phyloP scores from a whole-genome alignment of 495 filamentous ascomycete species.

The Xylaria cubensis region DNA sequence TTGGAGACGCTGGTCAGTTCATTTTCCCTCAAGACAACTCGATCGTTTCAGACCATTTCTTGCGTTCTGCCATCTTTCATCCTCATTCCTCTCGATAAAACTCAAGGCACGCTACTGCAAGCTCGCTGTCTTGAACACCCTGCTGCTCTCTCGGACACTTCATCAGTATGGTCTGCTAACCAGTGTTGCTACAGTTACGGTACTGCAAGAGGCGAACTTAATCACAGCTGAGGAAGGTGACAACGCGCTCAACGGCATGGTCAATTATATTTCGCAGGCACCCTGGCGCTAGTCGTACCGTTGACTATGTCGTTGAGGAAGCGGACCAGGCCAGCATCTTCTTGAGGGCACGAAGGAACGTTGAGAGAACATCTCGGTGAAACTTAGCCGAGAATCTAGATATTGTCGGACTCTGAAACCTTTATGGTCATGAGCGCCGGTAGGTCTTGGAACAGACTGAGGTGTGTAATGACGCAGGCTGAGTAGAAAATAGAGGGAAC shows the following conservation, averaged over 20 bases:
- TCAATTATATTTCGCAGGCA: constrained; percentile 41
- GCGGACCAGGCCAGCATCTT: background rate
- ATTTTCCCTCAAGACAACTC: background rate
- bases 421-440: constrained; percentile 5
- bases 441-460: constrained; percentile 15
- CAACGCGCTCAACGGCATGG: constrained; percentile 41
- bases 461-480: constrained; percentile 2
- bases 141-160: background rate
- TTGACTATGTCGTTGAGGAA: background rate
- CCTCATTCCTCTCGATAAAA: background rate
- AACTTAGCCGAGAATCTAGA: background rate
- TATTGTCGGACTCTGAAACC: constrained; percentile 5
- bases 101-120: background rate
- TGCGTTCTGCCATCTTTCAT: background rate
- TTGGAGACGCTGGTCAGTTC: constrained; percentile 37
- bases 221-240: constrained; percentile 43
- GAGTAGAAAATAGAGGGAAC: constrained; percentile 1
- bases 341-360: background rate
- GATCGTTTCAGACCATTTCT: background rate
- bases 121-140: background rate
- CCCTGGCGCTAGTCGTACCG: constrained; percentile 35
- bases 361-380: constrained; percentile 5
- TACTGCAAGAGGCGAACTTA: constrained; percentile 40
- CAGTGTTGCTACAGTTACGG: constrained; percentile 29
- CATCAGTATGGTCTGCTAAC: constrained; percentile 5